Evolutionary conservation across 2,329 filamentous ascomycete species (phyloP).

Genomic region (Pyricularia pennisetigena): DNA sequence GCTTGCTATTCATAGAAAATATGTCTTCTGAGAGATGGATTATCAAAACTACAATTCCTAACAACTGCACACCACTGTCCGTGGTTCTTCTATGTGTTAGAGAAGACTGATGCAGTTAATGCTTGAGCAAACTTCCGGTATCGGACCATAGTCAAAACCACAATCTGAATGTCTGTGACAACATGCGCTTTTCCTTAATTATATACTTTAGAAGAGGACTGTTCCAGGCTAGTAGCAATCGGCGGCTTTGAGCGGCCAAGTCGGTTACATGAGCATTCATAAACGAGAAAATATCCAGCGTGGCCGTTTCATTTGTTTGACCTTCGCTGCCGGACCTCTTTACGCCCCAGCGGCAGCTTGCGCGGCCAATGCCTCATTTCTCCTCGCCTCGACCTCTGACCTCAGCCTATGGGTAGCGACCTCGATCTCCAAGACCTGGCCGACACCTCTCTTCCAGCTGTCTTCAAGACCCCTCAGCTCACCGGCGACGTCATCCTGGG

Average conservation of each 20-base stretch:
- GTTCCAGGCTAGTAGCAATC: not conserved
- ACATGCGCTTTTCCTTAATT: not conserved
- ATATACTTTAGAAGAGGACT: not conserved
- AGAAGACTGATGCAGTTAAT: not conserved
- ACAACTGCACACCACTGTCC: not conserved
- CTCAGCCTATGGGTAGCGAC: constrained; percentile 68
- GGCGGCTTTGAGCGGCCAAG: not conserved
- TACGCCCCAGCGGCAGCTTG: not conserved
- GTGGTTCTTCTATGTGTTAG: not conserved
- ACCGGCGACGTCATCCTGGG: constrained; percentile 60
- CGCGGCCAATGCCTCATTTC: not conserved
- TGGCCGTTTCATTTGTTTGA: not conserved
- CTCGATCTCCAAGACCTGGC: constrained; percentile 76
- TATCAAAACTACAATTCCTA: not conserved
- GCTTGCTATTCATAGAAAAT: not conserved
- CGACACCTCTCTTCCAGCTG: constrained; percentile 70
- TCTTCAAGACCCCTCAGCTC: constrained; percentile 65
- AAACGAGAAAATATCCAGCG: not conserved
- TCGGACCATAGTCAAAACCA: not conserved
- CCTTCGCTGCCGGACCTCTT: not conserved
- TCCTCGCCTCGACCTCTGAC: constrained; percentile 5
- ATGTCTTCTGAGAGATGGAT: not conserved
- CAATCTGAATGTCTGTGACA: not conserved
- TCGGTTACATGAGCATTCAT: not conserved
- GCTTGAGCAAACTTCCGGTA: not conserved